These are phyloP conservation scores for Boletus pseudopeckii DNA, from an alignment of 768 basidiomycete genomes.

Conservation along the genomic window DNA sequence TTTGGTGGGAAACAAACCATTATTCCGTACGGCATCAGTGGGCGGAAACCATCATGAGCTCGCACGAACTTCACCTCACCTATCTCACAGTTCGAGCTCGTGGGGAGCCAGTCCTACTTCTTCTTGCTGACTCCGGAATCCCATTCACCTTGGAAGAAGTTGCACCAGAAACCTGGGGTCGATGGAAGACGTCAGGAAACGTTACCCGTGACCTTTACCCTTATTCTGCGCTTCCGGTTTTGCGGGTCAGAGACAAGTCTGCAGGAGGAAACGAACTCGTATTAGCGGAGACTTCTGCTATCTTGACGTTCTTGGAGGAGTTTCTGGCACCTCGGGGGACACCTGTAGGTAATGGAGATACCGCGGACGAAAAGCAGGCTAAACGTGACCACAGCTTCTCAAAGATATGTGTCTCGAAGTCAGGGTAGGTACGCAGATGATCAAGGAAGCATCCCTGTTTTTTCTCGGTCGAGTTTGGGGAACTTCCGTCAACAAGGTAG, in stretches of 20 bases:
- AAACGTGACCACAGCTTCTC: constrained; percentile 9
- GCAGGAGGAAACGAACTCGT: constrained; percentile 11
- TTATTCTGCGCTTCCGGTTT: constrained; percentile 23
- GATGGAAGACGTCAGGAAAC: constrained; percentile 12
- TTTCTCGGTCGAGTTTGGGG: constrained; percentile 12
- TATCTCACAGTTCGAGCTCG: constrained; percentile 24
- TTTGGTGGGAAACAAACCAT: neutral
- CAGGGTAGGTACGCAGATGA: constrained; percentile 16
- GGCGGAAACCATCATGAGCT: constrained; percentile 9
- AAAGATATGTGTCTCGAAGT: constrained; percentile 19
- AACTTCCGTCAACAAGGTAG: constrained; percentile 10
- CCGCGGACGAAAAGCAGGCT: neutral
- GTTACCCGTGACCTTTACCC: constrained; percentile 21
- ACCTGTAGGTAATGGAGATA: constrained; percentile 8
- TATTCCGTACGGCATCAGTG: neutral
- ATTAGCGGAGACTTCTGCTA: constrained; percentile 25
- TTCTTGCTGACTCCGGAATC: constrained; percentile 25
- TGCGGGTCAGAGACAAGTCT: constrained; percentile 18
- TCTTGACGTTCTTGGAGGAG: constrained; percentile 23
- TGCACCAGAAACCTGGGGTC: constrained; percentile 12
- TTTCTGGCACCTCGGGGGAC: constrained; percentile 12
- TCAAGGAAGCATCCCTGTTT: constrained; percentile 25
- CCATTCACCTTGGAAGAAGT: constrained; percentile 22
- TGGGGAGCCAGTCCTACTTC: constrained; percentile 25
- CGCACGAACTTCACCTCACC: constrained; percentile 17